A percentile compares a stretch with the other conserved stretches of the same genome.
Evolutionary conservation across 495 filamentous ascomycete genomes (phyloP).

Genomic region (Penicillium cataractarum): DNA sequence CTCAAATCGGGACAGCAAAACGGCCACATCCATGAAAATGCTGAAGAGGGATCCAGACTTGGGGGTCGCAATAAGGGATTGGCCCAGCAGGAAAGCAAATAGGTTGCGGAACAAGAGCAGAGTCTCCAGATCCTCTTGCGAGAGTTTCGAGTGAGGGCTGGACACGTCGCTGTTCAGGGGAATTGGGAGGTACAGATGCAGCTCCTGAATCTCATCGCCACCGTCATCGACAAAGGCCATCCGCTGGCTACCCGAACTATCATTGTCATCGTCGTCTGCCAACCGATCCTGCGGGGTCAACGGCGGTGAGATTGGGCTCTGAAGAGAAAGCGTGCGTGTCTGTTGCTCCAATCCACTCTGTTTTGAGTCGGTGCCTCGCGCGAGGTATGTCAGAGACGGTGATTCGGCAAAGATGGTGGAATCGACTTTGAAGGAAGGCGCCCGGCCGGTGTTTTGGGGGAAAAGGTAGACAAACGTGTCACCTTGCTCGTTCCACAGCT

Average conservation of each 20-base stretch:
- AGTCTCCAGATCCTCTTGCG: slow-evolving; percentile 62
- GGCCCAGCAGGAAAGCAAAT: slow-evolving; percentile 83
- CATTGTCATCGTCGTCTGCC: slow-evolving; percentile 44
- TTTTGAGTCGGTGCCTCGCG: slow-evolving; percentile 62
- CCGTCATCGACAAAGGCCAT: slow-evolving; percentile 48
- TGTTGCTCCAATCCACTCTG: slow-evolving; percentile 41
- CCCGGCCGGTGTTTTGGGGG: slow-evolving; percentile 62
- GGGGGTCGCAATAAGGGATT: slow-evolving; percentile 78
- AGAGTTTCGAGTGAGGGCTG: slow-evolving; percentile 40
- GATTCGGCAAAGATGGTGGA: slow-evolving; percentile 74
- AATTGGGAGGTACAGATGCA: slow-evolving; percentile 73
- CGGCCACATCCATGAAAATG: slow-evolving; percentile 72
- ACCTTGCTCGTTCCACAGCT: slow-evolving; percentile 85
- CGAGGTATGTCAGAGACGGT: slow-evolving; percentile 65
- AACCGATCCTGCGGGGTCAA: slow-evolving; percentile 39
- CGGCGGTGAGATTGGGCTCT: slow-evolving; percentile 46
- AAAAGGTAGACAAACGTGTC: slow-evolving; percentile 86
- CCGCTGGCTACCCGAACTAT: slow-evolving; percentile 47
- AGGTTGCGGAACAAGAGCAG: slow-evolving; percentile 83
- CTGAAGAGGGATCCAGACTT: slow-evolving; percentile 68
- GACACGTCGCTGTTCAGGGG: slow-evolving; percentile 54
- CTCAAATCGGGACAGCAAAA: slow-evolving; percentile 69
- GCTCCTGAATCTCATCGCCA: slow-evolving; percentile 52
- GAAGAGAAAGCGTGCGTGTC: slow-evolving; percentile 44
- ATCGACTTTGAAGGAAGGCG: slow-evolving; percentile 78